phyloP scores from a whole-genome alignment of 257 asterid genomes.

The Scutellaria minor region DNA sequence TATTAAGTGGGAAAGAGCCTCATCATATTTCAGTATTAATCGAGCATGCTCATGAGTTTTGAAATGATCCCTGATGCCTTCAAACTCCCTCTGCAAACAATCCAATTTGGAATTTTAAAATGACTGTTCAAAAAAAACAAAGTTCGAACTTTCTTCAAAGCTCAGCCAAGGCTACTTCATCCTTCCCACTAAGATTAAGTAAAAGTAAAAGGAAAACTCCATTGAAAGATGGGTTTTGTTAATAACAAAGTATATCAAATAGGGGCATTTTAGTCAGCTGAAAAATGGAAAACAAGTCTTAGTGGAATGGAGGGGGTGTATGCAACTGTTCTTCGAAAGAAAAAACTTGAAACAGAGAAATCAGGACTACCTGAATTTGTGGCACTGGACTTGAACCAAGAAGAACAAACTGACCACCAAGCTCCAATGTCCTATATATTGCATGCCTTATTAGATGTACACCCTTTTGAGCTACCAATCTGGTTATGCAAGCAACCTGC shows the following conservation, averaged over 20 bases:
- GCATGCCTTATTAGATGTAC: constrained; percentile 98
- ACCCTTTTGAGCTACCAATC: constrained; percentile 98
- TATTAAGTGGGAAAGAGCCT: constrained; percentile 79
- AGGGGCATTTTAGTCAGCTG: too few relatives aligned
- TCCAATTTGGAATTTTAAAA: constrained; percentile 4
- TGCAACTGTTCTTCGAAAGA: neutral
- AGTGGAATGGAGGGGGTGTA: too few relatives aligned
- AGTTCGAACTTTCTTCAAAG: neutral
- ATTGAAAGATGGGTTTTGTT: too few relatives aligned
- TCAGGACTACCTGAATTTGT: constrained; percentile 71
- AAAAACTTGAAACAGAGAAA: constrained; percentile 23
- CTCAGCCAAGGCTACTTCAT: neutral
- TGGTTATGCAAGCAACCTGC: constrained; percentile 95
- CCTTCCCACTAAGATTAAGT: too few relatives aligned
- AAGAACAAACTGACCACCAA: constrained; percentile 96
- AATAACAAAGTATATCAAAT: too few relatives aligned
- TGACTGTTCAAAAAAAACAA: constrained; percentile 22
- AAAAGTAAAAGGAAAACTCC: too few relatives aligned
- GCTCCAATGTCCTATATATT: constrained; percentile 77
- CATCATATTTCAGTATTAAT: constrained; percentile 84
- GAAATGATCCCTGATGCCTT: constrained; percentile 70
- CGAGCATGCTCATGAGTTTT: constrained; percentile 72
- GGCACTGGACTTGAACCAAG: constrained; percentile 98
- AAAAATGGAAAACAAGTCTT: too few relatives aligned
- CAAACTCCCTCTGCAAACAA: constrained; percentile 82